Evolutionary conservation across 306 rosid genomes (phyloP), one percentile per base, ranked within the genome.

Genomic region (Vigna unguiculata): DNA sequence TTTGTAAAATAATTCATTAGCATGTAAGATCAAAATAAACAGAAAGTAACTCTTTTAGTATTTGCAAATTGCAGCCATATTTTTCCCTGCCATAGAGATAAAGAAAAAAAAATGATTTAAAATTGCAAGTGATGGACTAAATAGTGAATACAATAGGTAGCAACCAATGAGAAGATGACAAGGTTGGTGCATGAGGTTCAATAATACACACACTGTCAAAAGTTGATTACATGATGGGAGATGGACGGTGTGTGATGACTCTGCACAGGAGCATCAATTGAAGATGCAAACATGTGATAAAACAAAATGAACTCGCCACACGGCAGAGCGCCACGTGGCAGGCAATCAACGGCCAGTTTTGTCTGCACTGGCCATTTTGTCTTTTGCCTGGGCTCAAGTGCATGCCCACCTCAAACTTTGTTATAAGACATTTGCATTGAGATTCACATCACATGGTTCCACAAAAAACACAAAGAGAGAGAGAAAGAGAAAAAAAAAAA

Each of bases 281-380:
- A 64, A 84, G 82, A 72, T 75, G 41, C 53, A 69, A 85, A 83
- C 92, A 79, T 24, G 67, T 80, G 81, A 84, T 74, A 79, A 79
- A 79, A 79, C 82, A 79, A 89, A 89, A 20, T 19, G 1, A 16
- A 83, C 70, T 88, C 68, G 92, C 85, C 69, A 34, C 78, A 24
- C 51, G 49, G 3, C 5, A 1, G 10, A 0, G 0, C 0, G 80
- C 78, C 98, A 93, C 90, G 93, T 87, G 96, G 76, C 87, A 41
- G 0, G 0, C 0, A 0, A 30, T 87, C 78, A 82, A 70, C 79
- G 84, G 93, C 76, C 28, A 17, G 28, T 1, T 28, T 58, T 2
- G 2, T 36, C 17, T 52, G 17, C 63, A 38, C 63, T 62, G 75
- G 9, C 77, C 15, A 30, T 49, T 66, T 81, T 76, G 71, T 76